phyloP scores from a whole-genome alignment of 1,284 basidiomycete genomes.

The Cutaneotrichosporon mucoides region DNA sequence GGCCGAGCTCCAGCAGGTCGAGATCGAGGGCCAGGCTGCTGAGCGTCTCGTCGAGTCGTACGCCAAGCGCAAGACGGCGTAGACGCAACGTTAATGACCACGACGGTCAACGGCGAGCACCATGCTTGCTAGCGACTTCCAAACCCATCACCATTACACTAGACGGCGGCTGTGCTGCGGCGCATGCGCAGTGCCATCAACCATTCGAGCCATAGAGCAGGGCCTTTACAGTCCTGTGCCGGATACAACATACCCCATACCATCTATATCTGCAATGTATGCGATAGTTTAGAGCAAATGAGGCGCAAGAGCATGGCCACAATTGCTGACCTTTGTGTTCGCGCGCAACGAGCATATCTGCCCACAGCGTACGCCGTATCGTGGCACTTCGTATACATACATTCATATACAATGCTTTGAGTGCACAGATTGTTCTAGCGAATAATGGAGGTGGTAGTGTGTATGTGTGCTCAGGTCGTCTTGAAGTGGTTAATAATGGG shows the following conservation, averaged over 20 bases:
- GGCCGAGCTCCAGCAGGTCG: conserved; percentile 55
- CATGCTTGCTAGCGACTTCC: too few species aligned
- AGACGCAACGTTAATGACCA: neutral
- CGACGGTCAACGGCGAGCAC: too few species aligned
- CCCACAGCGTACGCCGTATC: too few species aligned
- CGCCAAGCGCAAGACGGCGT: conserved; percentile 14
- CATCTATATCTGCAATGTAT: conserved; percentile 4
- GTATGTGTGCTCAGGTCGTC: too few species aligned
- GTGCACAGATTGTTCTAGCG: too few species aligned
- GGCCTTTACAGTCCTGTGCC: neutral
- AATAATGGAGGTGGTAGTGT: too few species aligned
- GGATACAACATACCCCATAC: conserved; percentile 1
- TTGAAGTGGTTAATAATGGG: too few species aligned
- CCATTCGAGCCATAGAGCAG: neutral
- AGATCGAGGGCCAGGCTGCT: conserved; percentile 66
- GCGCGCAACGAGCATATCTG: too few species aligned
- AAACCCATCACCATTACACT: neutral
- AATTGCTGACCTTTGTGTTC: too few species aligned
- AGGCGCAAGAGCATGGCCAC: too few species aligned
- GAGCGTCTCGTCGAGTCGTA: conserved; percentile 58
- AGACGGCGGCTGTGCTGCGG: neutral
- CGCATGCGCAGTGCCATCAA: neutral
- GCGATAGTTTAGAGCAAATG: neutral
- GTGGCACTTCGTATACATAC: too few species aligned
- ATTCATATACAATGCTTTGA: too few species aligned